Evolutionary conservation across 192 early-diverging fungal species (phyloP).

Genomic region (Coemansia sp.): DNA sequence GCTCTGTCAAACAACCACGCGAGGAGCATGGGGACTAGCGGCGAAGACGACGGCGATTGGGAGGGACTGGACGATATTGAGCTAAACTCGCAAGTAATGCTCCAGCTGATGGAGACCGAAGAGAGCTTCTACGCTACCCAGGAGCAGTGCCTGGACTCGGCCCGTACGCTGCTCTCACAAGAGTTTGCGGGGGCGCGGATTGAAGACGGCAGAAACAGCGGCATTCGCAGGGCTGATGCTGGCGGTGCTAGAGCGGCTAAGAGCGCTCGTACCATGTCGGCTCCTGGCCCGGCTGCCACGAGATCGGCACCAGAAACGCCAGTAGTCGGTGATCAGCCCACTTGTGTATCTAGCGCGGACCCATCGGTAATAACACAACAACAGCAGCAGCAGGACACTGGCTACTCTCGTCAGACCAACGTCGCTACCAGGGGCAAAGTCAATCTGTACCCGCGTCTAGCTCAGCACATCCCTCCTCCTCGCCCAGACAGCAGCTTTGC

Average conservation of each 20-base stretch:
- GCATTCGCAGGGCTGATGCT: slow-evolving; percentile 7
- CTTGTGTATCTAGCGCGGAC: slow-evolving; percentile 29
- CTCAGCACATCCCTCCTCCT: slow-evolving; percentile 37
- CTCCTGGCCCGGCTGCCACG: slow-evolving; percentile 6
- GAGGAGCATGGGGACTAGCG: slow-evolving; percentile 8
- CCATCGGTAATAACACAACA: slow-evolving; percentile 15
- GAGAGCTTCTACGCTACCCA: slow-evolving; percentile 50
- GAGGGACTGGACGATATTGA: slow-evolving; percentile 32
- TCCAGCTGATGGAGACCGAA: slow-evolving; percentile 43
- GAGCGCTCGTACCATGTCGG: slow-evolving; percentile 19
- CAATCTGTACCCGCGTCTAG: slow-evolving; percentile 41
- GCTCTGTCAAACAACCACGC: slow-evolving; percentile 11
- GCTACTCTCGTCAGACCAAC: neutral
- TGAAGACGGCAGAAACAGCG: neutral
- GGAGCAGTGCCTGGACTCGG: slow-evolving; percentile 21
- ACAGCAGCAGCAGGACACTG: neutral
- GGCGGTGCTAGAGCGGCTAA: slow-evolving; percentile 2
- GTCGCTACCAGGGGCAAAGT: slow-evolving; percentile 14
- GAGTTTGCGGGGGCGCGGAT: slow-evolving; percentile 26
- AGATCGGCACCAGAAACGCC: slow-evolving; percentile 46
- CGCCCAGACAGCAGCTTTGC: neutral
- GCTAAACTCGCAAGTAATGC: slow-evolving; percentile 49
- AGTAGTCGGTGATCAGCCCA: neutral
- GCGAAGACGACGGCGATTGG: slow-evolving; percentile 23
- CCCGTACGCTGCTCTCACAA: slow-evolving; percentile 27